Conservation (phyloP, 176 grass and related monocot genomes). For the Phragmites australis region DNA sequence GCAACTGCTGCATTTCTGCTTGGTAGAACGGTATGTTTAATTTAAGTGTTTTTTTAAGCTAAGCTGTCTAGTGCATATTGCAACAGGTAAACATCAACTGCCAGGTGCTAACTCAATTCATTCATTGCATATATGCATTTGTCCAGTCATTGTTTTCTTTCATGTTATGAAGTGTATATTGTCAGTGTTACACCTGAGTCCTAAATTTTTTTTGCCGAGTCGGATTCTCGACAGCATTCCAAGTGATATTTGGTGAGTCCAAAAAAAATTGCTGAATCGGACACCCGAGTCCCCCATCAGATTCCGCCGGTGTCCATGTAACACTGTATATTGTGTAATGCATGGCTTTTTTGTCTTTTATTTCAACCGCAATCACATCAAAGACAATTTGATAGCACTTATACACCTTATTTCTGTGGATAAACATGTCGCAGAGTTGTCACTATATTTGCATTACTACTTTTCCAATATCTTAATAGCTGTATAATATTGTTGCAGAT, state of each 20-base stretch:
- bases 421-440: neutral
- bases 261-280: too few species aligned
- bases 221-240: too few species aligned
- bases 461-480: constrained; percentile 29
- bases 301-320: too few species aligned
- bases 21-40: constrained; percentile 86
- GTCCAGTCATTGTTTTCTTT: neutral
- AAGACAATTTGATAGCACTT: neutral
- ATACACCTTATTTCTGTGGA: neutral
- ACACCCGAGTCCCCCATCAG: too few species aligned
- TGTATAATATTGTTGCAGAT: constrained; percentile 53
- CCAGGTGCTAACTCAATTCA: neutral
- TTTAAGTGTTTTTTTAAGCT: constrained; percentile 6
- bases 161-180: neutral
- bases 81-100: neutral
- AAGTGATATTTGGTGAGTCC: too few species aligned
- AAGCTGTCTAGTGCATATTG: neutral
- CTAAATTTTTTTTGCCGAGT: too few species aligned
- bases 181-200: too few species aligned
- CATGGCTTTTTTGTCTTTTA: neutral
- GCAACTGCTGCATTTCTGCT: constrained; percentile 98
- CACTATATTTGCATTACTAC: constrained; percentile 13
- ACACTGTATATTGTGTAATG: too few species aligned
- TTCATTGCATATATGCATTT: neutral
- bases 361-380: constrained; percentile 1